phyloP scores from a whole-genome alignment of 2,329 filamentous ascomycete species.

The Fusarium incarnatum region DNA sequence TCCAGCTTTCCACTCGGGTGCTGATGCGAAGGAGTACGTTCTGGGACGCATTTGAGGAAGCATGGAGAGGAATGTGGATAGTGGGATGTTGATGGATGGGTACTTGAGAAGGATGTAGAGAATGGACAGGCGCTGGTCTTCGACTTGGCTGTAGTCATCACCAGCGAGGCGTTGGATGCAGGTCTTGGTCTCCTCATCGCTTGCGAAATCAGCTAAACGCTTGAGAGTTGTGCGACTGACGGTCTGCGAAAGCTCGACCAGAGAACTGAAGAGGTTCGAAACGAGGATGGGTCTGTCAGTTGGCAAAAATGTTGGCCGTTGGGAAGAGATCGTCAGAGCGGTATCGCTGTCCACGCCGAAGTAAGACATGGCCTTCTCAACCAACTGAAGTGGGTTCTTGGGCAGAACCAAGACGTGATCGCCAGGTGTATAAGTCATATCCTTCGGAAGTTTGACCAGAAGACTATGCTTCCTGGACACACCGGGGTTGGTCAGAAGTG shows the following conservation, averaged over 20 bases:
- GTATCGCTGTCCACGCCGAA: slow-evolving; percentile 78
- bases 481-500: slow-evolving; percentile 19
- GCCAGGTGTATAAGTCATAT: slow-evolving; percentile 74
- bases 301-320: slow-evolving; percentile 64
- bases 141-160: slow-evolving; percentile 61
- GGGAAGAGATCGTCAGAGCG: slow-evolving; percentile 68
- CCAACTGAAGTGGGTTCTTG: slow-evolving; percentile 71
- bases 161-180: slow-evolving; percentile 61
- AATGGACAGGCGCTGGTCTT: slow-evolving; percentile 69
- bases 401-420: slow-evolving; percentile 82
- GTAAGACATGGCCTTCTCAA: slow-evolving; percentile 72
- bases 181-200: slow-evolving; percentile 61
- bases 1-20: not conserved
- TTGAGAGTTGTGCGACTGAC: slow-evolving; percentile 71
- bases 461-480: slow-evolving; percentile 68
- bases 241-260: slow-evolving; percentile 78
- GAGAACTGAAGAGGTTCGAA: slow-evolving; percentile 72
- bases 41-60: slow-evolving; percentile 72
- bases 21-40: slow-evolving; percentile 15
- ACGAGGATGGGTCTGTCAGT: slow-evolving; percentile 68
- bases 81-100: slow-evolving; percentile 67
- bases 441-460: slow-evolving; percentile 73
- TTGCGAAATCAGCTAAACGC: slow-evolving; percentile 45
- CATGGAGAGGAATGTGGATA: slow-evolving; percentile 76
- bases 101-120: slow-evolving; percentile 77